Base-by-base conservation (phyloP, 805 yeast genomes). In the Cyberlindnera maritima region DNA sequence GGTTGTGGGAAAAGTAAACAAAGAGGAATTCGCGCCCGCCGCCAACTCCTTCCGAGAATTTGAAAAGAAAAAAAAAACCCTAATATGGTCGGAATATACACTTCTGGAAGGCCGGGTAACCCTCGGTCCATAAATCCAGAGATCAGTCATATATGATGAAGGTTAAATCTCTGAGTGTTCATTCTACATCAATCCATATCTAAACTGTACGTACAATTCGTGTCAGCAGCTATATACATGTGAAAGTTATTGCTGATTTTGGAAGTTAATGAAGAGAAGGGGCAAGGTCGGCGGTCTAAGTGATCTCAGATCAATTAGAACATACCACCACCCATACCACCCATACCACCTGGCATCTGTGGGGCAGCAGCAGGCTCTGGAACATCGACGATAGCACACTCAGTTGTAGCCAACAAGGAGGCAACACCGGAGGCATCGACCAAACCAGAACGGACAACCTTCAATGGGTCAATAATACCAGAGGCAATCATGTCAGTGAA, bases 371-470 rank as follows among this genome's bases (percentile, higher is more conserved):
- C 71, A 47, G 77, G 72, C 63, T 92, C 94, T 61, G 97, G 97
- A 59, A 95, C 96, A 61, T 92, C 97, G 53, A 91, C 97, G 63
- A 92, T 88, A 57, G 97, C 97, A 71, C 97, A 94, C 76, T 92
- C 99, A 57, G 98, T 92, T 49, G 99, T 92, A 59, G 98, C 98
- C 70, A 92, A 81, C 69, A 92, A 79, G 18, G 97, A 91, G 44
- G 99, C 98, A 55, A 92, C 97, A 76, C 98, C 96, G 41, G 96
- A 80, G 52, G 99, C 98, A 64, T 92, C 98, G 49, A 90, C 91
- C 64, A 92, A 77, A 58, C 98, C 98, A 61, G 90, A 85, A 77
- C 96, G 88, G 54, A 94, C 98, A 63, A 94, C 98, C 82, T 94
- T 92, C 83, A 94, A 90, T 61, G 99, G 99, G 73, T 92, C 99